These are phyloP conservation scores for Pythium graminicola DNA, from an alignment of 352 stramenopile species.

Conservation along the genomic window DNA sequence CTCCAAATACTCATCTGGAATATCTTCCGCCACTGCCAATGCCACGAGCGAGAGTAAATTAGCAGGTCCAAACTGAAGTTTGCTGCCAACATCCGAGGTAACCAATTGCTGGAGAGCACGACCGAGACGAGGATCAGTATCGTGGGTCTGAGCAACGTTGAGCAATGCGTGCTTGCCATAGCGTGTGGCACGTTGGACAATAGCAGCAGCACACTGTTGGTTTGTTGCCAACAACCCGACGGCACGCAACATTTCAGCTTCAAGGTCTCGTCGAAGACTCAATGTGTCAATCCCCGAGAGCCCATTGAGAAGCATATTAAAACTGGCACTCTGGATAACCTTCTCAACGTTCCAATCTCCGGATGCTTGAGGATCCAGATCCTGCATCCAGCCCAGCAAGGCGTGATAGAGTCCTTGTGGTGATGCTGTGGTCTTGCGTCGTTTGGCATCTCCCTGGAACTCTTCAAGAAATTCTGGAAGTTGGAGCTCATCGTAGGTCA, in stretches of 20 bases:
- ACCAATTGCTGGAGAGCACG: conserved; percentile 49
- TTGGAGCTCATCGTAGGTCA: not conserved
- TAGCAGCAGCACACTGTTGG: conserved; percentile 41
- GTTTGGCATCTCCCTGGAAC: not conserved
- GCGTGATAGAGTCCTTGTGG: conserved; percentile 30
- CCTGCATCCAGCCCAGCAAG: conserved; percentile 40
- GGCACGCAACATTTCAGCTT: conserved; percentile 41
- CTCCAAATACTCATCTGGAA: conserved; percentile 56
- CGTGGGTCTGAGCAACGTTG: conserved; percentile 45
- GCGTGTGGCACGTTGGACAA: conserved; percentile 50
- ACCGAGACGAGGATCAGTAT: conserved; percentile 49
- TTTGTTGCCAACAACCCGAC: conserved; percentile 50
- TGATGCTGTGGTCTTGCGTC: not conserved
- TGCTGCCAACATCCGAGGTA: conserved; percentile 31
- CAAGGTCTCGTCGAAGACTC: conserved; percentile 29
- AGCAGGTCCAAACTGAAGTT: conserved; percentile 47
- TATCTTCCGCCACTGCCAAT: conserved; percentile 42
- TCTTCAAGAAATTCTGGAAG: not conserved
- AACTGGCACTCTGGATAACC: conserved; percentile 53
- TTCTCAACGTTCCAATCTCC: conserved; percentile 35
- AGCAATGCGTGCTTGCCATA: conserved; percentile 69
- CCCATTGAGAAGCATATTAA: conserved; percentile 55
- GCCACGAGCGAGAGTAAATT: conserved; percentile 64
- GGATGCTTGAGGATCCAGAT: conserved; percentile 25
- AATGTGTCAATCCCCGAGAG: conserved; percentile 33